These are phyloP conservation scores for Urochloa ruziziensis DNA, from an alignment of 176 grass and related monocot species.

Conservation along the genomic window DNA sequence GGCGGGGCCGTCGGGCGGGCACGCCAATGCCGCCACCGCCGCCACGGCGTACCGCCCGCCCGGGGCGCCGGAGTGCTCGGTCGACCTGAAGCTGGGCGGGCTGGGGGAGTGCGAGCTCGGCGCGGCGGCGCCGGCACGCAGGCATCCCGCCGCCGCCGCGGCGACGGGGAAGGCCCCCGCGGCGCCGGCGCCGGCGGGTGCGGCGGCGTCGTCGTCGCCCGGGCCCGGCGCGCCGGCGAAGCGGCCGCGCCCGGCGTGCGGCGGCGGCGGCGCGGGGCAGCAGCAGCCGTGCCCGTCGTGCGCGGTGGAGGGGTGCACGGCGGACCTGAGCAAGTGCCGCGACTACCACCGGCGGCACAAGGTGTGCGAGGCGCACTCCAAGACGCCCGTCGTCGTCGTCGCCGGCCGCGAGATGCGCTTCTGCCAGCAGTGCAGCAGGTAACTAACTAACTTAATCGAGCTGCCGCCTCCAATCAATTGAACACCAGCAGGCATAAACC, in stretches of 20 bases:
- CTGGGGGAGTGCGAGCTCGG: conserved; percentile 42
- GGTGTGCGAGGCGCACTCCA: conserved; percentile 93
- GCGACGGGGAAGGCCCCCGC: background rate
- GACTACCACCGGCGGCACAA: conserved; percentile 98
- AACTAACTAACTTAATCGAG: background rate
- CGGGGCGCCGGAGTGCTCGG: conserved; percentile 49
- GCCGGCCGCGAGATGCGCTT: conserved; percentile 85
- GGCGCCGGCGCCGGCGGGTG: background rate
- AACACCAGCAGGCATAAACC: background rate
- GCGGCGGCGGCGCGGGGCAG: background rate
- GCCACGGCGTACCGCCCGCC: background rate
- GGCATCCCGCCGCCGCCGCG: background rate
- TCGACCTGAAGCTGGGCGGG: conserved; percentile 87
- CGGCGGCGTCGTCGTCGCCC: background rate
- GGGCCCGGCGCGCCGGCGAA: background rate
- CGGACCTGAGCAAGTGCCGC: conserved; percentile 79
- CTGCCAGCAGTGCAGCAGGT: conserved; percentile 99
- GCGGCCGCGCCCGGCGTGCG: conserved; percentile 23
- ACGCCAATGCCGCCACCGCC: background rate
- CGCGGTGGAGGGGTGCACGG: conserved; percentile 80
- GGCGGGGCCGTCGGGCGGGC: background rate
- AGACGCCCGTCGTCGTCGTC: conserved; percentile 86
- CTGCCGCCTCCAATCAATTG: too few relatives aligned
- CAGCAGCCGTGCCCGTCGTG: conserved; percentile 47
- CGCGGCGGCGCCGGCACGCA: background rate